Base-by-base conservation (phyloP, 495 filamentous ascomycete genomes). In the Daldinia bambusicola region DNA sequence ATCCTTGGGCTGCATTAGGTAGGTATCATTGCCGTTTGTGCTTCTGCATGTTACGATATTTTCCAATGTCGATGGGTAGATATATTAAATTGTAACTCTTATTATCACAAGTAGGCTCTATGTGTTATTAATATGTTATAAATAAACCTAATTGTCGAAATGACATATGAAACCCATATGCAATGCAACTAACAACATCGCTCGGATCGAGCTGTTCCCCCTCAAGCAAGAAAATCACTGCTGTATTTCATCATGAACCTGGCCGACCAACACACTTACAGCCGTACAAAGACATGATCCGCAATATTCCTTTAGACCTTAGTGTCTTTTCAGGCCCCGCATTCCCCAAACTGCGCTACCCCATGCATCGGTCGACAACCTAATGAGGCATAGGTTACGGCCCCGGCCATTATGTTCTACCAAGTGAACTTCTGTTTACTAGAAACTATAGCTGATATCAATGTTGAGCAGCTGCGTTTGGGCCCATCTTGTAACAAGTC, bases 161-260 rank as follows among this genome's bases (percentile, higher is more conserved):
- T 45, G 7, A 45, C 16, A 48, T 48, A 48, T 18, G 16, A 10
- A 20, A 45, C 9, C 4, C 43, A 18, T 16, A 48, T 48, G 43
- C 16, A 16, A 4, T 48, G 43, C 20, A 48, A 48, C 43, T 48
- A 10, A n/a, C n/a, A n/a, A n/a, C n/a, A n/a, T n/a, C n/a, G n/a
- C n/a, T n/a, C n/a, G n/a, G n/a, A n/a, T n/a, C n/a, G n/a, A n/a
- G n/a, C n/a, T n/a, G n/a, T n/a, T n/a, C 7, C 32, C 7, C 32
- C 32, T 7, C 7, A 36, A 7, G 34, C 9, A 10, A 6, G 2
- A 36, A 36, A 12, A 12, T 20, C 8, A 5, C 20, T 18, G 20
- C 43, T 20, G 9, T 48, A 48, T 48, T 48, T 48, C 43, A 48
- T 48, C 43, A 48, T 48, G 8, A 48, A 22, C 20, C 43, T 48